These are phyloP conservation scores for Suhomyces tanzawaensis DNA, from an alignment of 805 yeast species.

Conservation along the genomic window DNA sequence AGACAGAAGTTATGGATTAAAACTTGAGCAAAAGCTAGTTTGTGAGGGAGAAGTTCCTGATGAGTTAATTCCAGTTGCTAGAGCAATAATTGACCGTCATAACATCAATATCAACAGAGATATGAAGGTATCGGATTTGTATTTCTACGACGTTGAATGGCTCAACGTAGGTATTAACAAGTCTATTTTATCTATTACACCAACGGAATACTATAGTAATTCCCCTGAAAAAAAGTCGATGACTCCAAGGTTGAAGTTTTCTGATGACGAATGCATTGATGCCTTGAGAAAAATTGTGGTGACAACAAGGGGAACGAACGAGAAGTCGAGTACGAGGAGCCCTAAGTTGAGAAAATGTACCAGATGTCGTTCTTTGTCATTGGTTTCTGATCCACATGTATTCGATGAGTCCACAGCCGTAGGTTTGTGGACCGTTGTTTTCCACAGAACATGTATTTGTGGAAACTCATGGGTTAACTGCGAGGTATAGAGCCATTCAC, in stretches of 20 bases:
- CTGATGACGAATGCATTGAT: slow-evolving; percentile 30
- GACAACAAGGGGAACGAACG: slow-evolving; percentile 6
- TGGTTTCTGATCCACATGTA: slow-evolving; percentile 37
- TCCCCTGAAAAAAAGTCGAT: not conserved
- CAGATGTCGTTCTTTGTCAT: slow-evolving; percentile 42
- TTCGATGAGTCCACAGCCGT: slow-evolving; percentile 31
- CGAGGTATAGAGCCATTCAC: not conserved
- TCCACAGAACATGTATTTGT: slow-evolving; percentile 73
- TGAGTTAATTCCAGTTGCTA: slow-evolving; percentile 38
- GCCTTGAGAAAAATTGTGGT: slow-evolving; percentile 38
- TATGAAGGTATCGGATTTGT: slow-evolving; percentile 52
- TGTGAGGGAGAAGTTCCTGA: slow-evolving; percentile 60
- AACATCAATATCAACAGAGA: slow-evolving; percentile 41
- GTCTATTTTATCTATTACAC: not conserved
- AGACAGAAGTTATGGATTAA: slow-evolving; percentile 35
- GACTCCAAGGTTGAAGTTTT: slow-evolving; percentile 16
- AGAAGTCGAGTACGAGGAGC: not conserved
- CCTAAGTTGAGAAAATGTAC: slow-evolving; percentile 34
- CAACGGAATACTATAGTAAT: slow-evolving; percentile 1
- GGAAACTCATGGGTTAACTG: slow-evolving; percentile 70
- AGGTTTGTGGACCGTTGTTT: slow-evolving; percentile 58
- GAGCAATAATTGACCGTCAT: slow-evolving; percentile 48
- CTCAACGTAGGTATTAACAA: slow-evolving; percentile 39
- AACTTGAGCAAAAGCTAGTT: slow-evolving; percentile 59
- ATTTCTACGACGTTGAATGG: slow-evolving; percentile 68